Base-by-base conservation (phyloP, 768 basidiomycete genomes). In the Hygrocybe punicea region DNA sequence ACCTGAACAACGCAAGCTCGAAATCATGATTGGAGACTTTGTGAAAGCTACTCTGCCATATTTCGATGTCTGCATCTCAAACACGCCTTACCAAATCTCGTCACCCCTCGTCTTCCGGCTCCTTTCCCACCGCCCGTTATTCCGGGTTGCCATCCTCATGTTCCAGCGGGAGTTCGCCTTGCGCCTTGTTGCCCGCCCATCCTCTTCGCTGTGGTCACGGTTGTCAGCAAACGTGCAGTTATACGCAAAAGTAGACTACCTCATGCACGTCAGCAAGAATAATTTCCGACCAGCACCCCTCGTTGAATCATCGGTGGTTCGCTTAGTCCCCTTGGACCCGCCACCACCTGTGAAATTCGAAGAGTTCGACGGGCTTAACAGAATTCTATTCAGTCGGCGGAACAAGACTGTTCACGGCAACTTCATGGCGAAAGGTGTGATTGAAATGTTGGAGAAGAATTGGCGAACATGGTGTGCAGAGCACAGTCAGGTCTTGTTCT, bases 71-170 rank as follows among this genome's bases (percentile, higher is more conserved):
- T 98, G 96, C 79, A 98, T 99, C 66, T 94, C 92, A 64, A 99
- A 99, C 69, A 99, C 97, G 1, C 97, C 97, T 1, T 99, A 98
- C 73, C 95, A 98, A 72, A 99, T 99, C 65, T 98, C 97, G 2
- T 98, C 97, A 1, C 92, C 95, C 5, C 87, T 99, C 50, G 89
- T 98, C 55, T 99, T 99, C 81, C 91, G 92, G 58, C 84, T 99
- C 34, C 85, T 98, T 49, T 98, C 97, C 2, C 94, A 98, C 65
- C 89, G 97, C 2, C 97, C 97, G 0, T 78, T 98, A 44, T 93
- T 91, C 69, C 92, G 96, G 23, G 84, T 90, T 56, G 92, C 93
- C 34, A 93, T 99, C 60, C 89, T 99, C 76, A 99, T 99, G 97
- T 99, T 99, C 77, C 97, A 99, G 75, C 89, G 94, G 55, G 97